Base-by-base conservation (phyloP, 495 filamentous ascomycete species). In the Xanthoparmelia taractica region DNA sequence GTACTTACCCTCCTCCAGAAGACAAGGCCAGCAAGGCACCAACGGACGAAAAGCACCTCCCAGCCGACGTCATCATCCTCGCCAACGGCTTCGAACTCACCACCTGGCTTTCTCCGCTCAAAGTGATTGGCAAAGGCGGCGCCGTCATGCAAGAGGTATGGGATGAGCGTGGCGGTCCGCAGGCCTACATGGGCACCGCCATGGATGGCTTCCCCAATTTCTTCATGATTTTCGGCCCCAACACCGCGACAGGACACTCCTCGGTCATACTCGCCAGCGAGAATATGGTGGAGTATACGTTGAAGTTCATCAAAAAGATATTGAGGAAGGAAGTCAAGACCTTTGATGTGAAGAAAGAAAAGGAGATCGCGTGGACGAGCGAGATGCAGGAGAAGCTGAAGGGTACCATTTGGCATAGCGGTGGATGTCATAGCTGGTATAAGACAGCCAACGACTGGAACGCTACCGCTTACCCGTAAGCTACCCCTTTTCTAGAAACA, bases 201-300 rank as follows among this genome's bases (percentile, higher is more conserved):
- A 76, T 89, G 73, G 82, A 86, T 61, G 78, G 79, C 0, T 89
- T 86, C 69, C 86, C 86, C 0, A 89, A 89, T 61, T 83, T 87
- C 71, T 89, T 89, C 73, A 79, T 86, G 45, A 70, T 88, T 8
- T 83, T 84, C 66, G 86, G 86, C 0, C 86, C 86, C 0, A 87
- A 88, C 63, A 86, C 83, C 1, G 79, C 74, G 0, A 87, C 83
- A 2, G 86, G 86, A 0, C 86, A 89, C 71, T 78, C 75, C 1
- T 84, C 79, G 40, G 84, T 87, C 0, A 80, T 87, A 12, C 75
- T 87, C 27, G 78, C 79, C 0, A 78, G 75, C 12, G 86, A 89
- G 67, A 85, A 85, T 59, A 80, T 80, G 71, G 76, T 87, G 33
- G 72, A 80, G 31, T 79, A 80, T 58, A 61, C 61, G 4, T 38